Conservation (phyloP, 495 filamentous ascomycete genomes). For the Extremus antarcticus region DNA sequence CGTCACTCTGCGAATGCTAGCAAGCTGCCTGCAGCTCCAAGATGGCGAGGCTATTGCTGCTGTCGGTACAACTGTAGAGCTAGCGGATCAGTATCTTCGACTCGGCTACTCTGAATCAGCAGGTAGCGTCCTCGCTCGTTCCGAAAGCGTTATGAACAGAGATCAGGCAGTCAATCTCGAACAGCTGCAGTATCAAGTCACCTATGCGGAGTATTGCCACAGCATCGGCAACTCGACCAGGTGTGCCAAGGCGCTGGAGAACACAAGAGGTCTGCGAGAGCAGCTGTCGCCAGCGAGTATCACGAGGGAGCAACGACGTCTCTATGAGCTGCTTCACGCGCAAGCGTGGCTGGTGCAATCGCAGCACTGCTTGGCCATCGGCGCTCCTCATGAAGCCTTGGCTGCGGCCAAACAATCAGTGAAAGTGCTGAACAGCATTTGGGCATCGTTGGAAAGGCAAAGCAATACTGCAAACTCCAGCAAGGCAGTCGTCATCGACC, state of each 20-base stretch:
- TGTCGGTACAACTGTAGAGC: not conserved
- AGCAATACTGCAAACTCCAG: not conserved
- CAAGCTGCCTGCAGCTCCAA: too few species aligned
- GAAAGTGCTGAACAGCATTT: slow-evolving; percentile 14
- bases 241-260: not conserved
- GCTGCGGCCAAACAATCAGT: slow-evolving; percentile 14
- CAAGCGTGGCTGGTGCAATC: slow-evolving; percentile 13
- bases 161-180: slow-evolving; percentile 26
- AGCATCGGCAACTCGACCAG: slow-evolving; percentile 45
- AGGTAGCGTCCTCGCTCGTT: not conserved
- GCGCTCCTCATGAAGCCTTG: slow-evolving; percentile 5
- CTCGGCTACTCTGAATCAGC: slow-evolving; percentile 72
- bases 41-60: too few species aligned
- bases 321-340: slow-evolving; percentile 9
- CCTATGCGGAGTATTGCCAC: slow-evolving; percentile 63
- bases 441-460: slow-evolving; percentile 9
- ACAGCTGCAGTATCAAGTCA: slow-evolving; percentile 61
- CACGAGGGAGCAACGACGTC: not conserved
- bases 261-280: slow-evolving; percentile 1
- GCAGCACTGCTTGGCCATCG: not conserved
- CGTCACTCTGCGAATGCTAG: slow-evolving; percentile 38
- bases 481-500: not conserved
- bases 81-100: slow-evolving; percentile 49
- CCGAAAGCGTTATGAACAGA: not conserved
- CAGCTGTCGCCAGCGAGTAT: not conserved